Conservation (phyloP, 495 filamentous ascomycete genomes). For the Elasticomyces elasticus region DNA sequence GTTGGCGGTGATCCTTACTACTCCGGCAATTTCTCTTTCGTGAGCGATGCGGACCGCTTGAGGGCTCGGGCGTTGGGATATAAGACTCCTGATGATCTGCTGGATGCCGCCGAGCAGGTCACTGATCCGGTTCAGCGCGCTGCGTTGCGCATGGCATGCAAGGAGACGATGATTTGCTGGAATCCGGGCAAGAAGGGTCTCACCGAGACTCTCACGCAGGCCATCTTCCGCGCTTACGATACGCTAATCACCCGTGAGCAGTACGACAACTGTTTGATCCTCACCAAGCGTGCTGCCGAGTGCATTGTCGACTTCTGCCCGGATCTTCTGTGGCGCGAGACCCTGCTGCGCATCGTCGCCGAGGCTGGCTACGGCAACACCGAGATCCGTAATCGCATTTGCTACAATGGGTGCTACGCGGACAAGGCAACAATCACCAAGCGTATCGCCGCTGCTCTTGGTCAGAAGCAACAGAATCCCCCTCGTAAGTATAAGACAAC, state of each 20-base stretch:
- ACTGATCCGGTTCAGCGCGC: not conserved
- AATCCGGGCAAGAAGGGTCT: constrained; percentile 12
- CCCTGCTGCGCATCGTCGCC: constrained; percentile 17
- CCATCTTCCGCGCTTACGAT: constrained; percentile 14
- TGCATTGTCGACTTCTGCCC: constrained; percentile 23
- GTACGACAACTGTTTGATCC: constrained; percentile 4
- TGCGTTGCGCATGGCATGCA: not conserved
- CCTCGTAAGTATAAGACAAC: not conserved
- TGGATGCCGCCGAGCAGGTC: constrained; percentile 3
- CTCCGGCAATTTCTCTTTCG: constrained; percentile 15
- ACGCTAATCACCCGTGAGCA: constrained; percentile 14
- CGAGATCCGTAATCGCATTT: constrained; percentile 15
- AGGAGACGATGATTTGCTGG: constrained; percentile 14
- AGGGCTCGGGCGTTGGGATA: constrained; percentile 1
- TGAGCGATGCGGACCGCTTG: not conserved
- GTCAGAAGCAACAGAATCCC: constrained; percentile 17
- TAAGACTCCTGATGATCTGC: constrained; percentile 5
- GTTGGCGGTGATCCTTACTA: constrained; percentile 12
- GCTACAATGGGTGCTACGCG: constrained; percentile 15
- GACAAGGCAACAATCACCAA: constrained; percentile 23
- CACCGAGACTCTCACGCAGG: constrained; percentile 11
- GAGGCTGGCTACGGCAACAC: constrained; percentile 14
- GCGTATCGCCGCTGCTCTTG: constrained; percentile 18
- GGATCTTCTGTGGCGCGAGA: constrained; percentile 16
- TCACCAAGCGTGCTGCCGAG: constrained; percentile 9